phyloP scores from a whole-genome alignment of 2,329 filamentous ascomycete species.

The Polytolypa hystricis region DNA sequence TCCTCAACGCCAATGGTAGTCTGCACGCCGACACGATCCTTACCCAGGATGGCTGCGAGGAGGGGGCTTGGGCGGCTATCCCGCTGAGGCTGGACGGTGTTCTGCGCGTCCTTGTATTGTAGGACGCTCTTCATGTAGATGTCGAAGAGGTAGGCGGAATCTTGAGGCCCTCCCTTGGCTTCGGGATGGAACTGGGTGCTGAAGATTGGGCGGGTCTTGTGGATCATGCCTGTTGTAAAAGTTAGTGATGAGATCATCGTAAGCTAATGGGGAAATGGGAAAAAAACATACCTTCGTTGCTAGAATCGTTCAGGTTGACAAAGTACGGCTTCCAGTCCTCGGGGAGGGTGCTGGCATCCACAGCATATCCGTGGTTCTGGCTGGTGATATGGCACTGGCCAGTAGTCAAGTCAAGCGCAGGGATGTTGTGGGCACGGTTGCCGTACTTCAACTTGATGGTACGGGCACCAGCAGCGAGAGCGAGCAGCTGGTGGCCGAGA shows the following conservation, averaged over 20 bases:
- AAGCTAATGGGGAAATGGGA: background rate
- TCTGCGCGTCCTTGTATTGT: conserved; percentile 76
- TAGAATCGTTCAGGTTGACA: conserved; percentile 93
- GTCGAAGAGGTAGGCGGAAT: conserved; percentile 93
- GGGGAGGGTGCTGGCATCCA: conserved; percentile 72
- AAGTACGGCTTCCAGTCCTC: conserved; percentile 96
- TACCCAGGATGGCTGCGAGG: conserved; percentile 80
- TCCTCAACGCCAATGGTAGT: conserved; percentile 45
- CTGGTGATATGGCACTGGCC: conserved; percentile 97
- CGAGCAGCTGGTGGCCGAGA: conserved; percentile 90
- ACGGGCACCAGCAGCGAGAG: conserved; percentile 73
- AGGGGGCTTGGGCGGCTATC: conserved; percentile 81
- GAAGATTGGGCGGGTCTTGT: conserved; percentile 93
- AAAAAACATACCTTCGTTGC: conserved; percentile 62
- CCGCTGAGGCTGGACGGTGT: conserved; percentile 57
- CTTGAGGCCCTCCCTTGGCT: conserved; percentile 91
- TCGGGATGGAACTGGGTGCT: conserved; percentile 98
- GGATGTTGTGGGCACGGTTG: conserved; percentile 98
- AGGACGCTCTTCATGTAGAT: conserved; percentile 85
- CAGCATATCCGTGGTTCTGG: conserved; percentile 96
- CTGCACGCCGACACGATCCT: conserved; percentile 87
- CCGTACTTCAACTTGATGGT: conserved; percentile 99
- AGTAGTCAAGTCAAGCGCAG: conserved; percentile 84
- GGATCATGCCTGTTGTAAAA: conserved; percentile 58
- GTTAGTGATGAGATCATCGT: conserved; percentile 4